Evolutionary conservation across 202 grass and related monocot species (phyloP).

Genomic region (Thinopyrum obtusiflorum): DNA sequence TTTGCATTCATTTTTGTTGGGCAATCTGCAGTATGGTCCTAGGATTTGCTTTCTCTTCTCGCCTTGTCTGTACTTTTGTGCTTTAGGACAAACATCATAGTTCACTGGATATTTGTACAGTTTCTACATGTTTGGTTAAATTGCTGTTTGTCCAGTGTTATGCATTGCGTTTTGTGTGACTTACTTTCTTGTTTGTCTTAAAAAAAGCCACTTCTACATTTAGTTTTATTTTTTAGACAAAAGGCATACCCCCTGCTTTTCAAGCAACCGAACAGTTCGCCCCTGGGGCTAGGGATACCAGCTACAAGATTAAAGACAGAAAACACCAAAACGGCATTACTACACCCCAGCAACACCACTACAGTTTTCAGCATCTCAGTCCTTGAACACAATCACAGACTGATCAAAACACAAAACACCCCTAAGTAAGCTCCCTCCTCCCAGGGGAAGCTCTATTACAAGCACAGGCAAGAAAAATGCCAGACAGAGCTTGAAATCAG

Average conservation of each 20-base stretch:
- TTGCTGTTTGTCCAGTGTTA: neutral
- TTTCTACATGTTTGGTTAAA: neutral
- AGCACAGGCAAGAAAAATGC: neutral
- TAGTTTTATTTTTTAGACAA: neutral
- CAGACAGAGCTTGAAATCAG: neutral
- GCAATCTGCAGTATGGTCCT: neutral
- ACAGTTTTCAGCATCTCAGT: neutral
- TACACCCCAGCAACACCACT: neutral
- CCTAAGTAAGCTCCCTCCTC: neutral
- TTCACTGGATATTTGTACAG: neutral
- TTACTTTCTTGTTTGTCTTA: neutral
- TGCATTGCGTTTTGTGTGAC: neutral
- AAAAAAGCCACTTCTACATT: neutral
- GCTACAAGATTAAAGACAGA: neutral
- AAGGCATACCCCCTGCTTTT: neutral
- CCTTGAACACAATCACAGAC: neutral
- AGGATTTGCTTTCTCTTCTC: neutral
- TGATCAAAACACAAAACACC: neutral
- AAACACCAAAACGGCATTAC: neutral
- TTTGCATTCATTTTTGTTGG: neutral
- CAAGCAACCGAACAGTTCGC: neutral
- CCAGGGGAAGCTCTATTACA: neutral
- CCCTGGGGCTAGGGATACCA: neutral
- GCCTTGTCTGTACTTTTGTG: neutral
- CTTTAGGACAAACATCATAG: neutral